Percentiles rank a stretch among this genome's conserved stretches.
Evolutionary conservation across 1,284 basidiomycete genomes (phyloP).

Genomic region (Coniferiporia sulphurascens): DNA sequence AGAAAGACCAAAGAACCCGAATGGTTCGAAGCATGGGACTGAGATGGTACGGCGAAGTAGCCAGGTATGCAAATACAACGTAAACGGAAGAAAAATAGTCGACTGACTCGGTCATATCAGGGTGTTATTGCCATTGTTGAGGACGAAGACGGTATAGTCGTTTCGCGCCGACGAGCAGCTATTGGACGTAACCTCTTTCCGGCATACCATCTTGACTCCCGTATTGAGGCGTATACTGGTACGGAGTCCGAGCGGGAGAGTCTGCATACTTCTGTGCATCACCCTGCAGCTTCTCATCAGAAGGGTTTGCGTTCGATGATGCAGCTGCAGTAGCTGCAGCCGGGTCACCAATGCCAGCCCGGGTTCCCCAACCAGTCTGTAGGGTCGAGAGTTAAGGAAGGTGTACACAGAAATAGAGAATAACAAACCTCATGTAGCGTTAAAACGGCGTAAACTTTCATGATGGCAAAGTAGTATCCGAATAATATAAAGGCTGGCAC

Average conservation of each 20-base stretch:
- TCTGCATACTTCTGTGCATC: slow-evolving; percentile 1
- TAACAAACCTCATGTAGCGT: slow-evolving; percentile 69
- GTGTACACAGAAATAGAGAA: slow-evolving; percentile 1
- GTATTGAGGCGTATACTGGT: not conserved
- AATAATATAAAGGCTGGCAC: slow-evolving; percentile 90
- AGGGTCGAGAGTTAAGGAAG: slow-evolving; percentile 2
- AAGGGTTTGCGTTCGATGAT: slow-evolving; percentile 18
- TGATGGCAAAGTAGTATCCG: slow-evolving; percentile 84
- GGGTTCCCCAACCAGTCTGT: slow-evolving; percentile 87
- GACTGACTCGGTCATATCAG: not conserved
- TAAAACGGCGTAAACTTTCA: slow-evolving; percentile 82
- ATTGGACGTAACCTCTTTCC: not conserved
- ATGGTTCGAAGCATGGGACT: not conserved
- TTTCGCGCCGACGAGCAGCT: not conserved
- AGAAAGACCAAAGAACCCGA: not conserved
- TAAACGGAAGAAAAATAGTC: not conserved
- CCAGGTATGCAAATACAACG: not conserved
- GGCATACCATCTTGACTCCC: not conserved
- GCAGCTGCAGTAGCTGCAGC: slow-evolving; percentile 55
- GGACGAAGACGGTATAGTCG: not conserved
- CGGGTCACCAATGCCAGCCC: slow-evolving; percentile 82
- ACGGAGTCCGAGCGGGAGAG: not conserved
- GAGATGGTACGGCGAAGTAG: not conserved
- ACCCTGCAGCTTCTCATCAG: slow-evolving; percentile 25
- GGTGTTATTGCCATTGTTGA: too few species aligned